Evolutionary conservation across 345 rosid species (phyloP), one percentile per base, ranked within the genome.

Genomic region (Citrus medica): DNA sequence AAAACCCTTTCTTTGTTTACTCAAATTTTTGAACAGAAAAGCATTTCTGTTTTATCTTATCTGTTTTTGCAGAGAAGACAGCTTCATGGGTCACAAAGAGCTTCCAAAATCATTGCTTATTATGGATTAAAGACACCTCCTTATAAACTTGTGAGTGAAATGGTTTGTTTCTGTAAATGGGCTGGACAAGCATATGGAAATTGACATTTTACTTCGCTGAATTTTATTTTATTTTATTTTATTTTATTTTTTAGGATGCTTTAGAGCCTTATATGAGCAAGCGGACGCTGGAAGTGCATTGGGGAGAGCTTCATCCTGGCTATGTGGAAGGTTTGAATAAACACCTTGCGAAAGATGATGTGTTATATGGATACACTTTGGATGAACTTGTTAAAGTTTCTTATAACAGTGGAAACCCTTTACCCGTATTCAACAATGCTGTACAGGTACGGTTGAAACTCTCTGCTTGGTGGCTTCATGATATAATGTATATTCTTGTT

Each of bases 241-340:
- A 13, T 70, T 66, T 16, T 24, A 16, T 9, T 17, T 33, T 67
- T 32, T 78, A 95, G 99, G 96, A 93, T 86, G 96, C 94, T 68
- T 85, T 93, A 79, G 99, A 95, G 81, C 99, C 99, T 8, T 89
- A 91, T 70, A 88, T 95, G 97, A 91, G 98, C 74, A 79, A 77
- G 77, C 88, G 77, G 80, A 89, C 93, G 38, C 35, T 95, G 81
- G 97, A 91, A 88, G 78, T 80, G 67, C 99, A 92, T 61, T 93
- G 97, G 98, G 96, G 93, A 74, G 87, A 83, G 70, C 94, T 87
- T 76, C 96, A 93, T 70, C 83, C 89, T 63, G 80, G 82, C 53
- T 88, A 93, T 79, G 88, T 95, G 27, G 97, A 93, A 38, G 85
- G 79, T 77, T 86, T 95, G 80, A 93, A 95, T 79, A 87, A 87